Conservation (phyloP, 2,329 filamentous ascomycete genomes). For the Thermochaetoides dissita region DNA sequence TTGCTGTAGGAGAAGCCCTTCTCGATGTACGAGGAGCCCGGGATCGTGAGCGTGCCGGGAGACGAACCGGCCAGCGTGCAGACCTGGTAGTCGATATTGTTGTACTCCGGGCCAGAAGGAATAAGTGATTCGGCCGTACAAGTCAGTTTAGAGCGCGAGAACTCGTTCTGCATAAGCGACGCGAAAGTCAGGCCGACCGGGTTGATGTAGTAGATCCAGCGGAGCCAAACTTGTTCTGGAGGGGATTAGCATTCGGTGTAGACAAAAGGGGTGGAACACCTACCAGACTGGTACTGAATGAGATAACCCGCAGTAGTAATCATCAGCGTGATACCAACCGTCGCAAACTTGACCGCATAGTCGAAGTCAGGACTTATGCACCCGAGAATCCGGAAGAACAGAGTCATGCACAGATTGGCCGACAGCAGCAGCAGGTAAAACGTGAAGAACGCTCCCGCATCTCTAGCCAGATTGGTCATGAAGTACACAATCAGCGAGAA, state of each 20-base stretch:
- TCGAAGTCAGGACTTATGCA: conserved; percentile 70
- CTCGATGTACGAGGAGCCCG: conserved; percentile 55
- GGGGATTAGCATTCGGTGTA: conserved; percentile 2
- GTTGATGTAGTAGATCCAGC: conserved; percentile 71
- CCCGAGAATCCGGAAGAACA: conserved; percentile 64
- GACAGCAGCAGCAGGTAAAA: conserved; percentile 59
- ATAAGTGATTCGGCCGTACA: conserved; percentile 57
- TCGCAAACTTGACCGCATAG: conserved; percentile 70
- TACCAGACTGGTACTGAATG: conserved; percentile 56
- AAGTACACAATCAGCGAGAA: conserved; percentile 70
- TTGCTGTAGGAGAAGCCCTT: conserved; percentile 53
- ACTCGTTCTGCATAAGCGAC: conserved; percentile 77
- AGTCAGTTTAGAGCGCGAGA: conserved; percentile 51
- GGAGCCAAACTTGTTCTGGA: conserved; percentile 58
- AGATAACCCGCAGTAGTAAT: conserved; percentile 71
- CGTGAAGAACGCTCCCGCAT: conserved; percentile 64
- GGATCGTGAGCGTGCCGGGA: conserved; percentile 48
- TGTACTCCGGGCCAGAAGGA: conserved; percentile 56
- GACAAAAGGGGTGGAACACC: neutral
- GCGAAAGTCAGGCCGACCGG: conserved; percentile 62
- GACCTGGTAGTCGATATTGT: conserved; percentile 58
- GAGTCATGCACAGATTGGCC: conserved; percentile 58
- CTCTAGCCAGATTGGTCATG: conserved; percentile 55
- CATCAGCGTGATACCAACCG: conserved; percentile 68
- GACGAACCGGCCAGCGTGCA: conserved; percentile 65